phyloP scores from a whole-genome alignment of 345 rosid species.

The Citrus inodora region DNA sequence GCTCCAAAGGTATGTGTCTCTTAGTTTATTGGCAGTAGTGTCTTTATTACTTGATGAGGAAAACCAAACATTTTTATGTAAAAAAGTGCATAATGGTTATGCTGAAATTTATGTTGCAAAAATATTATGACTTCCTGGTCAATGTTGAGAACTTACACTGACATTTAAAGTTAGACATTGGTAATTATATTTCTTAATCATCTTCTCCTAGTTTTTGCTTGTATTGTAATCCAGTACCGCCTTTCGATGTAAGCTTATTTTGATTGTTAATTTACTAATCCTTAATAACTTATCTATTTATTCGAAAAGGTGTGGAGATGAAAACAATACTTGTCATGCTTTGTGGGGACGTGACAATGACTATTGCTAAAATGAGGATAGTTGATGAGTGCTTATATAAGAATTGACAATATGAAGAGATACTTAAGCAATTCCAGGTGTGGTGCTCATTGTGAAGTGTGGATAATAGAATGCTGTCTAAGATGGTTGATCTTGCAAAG shows the following conservation, averaged over 20 bases:
- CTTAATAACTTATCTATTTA: not conserved
- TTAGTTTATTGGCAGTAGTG: not conserved
- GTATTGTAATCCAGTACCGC: not conserved
- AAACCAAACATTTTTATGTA: not conserved
- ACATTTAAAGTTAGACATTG: not conserved
- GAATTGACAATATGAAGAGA: not conserved
- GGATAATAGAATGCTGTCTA: not conserved
- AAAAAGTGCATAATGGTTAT: not conserved
- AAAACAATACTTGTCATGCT: not conserved
- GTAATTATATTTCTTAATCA: not conserved
- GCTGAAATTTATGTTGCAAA: not conserved
- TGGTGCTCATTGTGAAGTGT: not conserved
- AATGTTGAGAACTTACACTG: not conserved
- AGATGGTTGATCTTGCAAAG: not conserved
- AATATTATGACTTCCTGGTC: not conserved
- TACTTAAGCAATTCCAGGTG: not conserved
- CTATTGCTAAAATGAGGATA: not conserved
- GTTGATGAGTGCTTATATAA: not conserved
- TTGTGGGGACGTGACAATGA: not conserved
- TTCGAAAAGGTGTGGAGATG: not conserved
- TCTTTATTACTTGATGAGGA: not conserved
- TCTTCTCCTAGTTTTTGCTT: not conserved
- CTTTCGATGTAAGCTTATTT: not conserved
- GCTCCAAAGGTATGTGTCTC: constrained; percentile 76
- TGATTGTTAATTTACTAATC: not conserved